A percentile compares a stretch with the other conserved stretches of the same genome.
Conservation (phyloP, 2,329 filamentous ascomycete genomes). For the Alternaria incomplexa region DNA sequence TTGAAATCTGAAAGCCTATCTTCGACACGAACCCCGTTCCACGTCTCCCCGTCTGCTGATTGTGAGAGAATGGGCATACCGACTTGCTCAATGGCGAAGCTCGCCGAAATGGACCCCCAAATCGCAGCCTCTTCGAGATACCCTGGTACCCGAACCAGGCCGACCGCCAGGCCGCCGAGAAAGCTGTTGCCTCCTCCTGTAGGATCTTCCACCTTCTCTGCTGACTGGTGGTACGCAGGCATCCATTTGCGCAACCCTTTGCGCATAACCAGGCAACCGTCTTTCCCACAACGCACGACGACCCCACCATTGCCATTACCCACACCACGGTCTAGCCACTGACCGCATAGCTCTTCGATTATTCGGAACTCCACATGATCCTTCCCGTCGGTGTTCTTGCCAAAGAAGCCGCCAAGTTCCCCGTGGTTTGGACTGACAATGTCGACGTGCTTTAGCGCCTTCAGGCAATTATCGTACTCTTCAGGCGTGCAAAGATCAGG, state of each 20-base stretch:
- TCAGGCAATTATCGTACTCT: constrained; percentile 60
- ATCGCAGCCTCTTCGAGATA: constrained; percentile 72
- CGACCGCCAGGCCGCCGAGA: constrained; percentile 67
- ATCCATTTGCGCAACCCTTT: constrained; percentile 65
- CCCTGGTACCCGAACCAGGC: constrained; percentile 52
- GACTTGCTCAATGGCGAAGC: constrained; percentile 93
- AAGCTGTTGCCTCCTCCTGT: constrained; percentile 96
- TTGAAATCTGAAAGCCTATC: constrained; percentile 53
- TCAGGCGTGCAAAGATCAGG: constrained; percentile 83
- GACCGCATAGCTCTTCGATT: constrained; percentile 51
- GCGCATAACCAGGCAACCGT: constrained; percentile 67
- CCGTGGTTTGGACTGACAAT: constrained; percentile 81
- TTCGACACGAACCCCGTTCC: constrained; percentile 55
- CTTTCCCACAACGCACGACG: constrained; percentile 73
- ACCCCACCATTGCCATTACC: constrained; percentile 59
- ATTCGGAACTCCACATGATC: constrained; percentile 46
- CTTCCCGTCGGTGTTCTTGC: constrained; percentile 47
- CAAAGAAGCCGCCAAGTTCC: constrained; percentile 88
- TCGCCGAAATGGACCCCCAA: constrained; percentile 83
- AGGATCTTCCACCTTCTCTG: constrained; percentile 76
- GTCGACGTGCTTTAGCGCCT: constrained; percentile 62
- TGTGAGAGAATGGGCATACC: constrained; percentile 71
- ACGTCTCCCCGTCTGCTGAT: constrained; percentile 47
- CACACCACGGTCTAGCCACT: constrained; percentile 47
- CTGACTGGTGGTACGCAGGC: constrained; percentile 71